Base-by-base conservation (phyloP, 495 filamentous ascomycete genomes). In the Glonium stellatum region DNA sequence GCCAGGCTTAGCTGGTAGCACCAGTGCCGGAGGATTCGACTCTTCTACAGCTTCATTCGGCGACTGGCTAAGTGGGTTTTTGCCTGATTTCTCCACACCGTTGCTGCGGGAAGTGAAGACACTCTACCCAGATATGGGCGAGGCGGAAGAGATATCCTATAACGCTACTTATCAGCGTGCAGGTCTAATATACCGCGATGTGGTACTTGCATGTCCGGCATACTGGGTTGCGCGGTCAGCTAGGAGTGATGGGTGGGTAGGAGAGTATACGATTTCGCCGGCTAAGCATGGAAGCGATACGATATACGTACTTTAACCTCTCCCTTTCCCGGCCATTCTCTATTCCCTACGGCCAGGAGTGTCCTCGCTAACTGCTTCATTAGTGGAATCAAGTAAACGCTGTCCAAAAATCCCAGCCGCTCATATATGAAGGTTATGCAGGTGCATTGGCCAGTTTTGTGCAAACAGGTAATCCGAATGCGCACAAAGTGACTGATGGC, bases 391-490 rank as follows among this genome's bases (percentile, higher is more conserved):
- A 66, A 25, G 64, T 84, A 53, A 84, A 83, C 59, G 35, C 78
- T 0, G 67, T 81, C n/a, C 82, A 84, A 60, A 65, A 75, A 57
- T 72, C 71, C 15, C 70, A 85, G 42, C 77, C 76, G 0, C 62
- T 82, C 2, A 74, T 80, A 12, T 85, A 85, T 58, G 50, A 79
- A 13, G 83, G 81, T 12, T 85, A 77, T 62, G 72, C 82, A 0
- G 83, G 83, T 31, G 80, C 83, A 1, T 79, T 84, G 37, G 82
- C 80, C 1, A 79, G 76, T 47, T 84, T 85, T 70, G 78, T 85
- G 57, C 71, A 78, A 57, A 84, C 79, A 0, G 82, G 82, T 2
- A 75, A 84, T 65, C 80, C 82, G 4, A 84, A 84, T 62, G 72
- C 75, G 13, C 73, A 80, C 59, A 84, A 84, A 62, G 65, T 85